Evolutionary conservation across 768 basidiomycete species (phyloP), one percentile per base, ranked within the genome.

Genomic region (Neoboletus subvelutipes): DNA sequence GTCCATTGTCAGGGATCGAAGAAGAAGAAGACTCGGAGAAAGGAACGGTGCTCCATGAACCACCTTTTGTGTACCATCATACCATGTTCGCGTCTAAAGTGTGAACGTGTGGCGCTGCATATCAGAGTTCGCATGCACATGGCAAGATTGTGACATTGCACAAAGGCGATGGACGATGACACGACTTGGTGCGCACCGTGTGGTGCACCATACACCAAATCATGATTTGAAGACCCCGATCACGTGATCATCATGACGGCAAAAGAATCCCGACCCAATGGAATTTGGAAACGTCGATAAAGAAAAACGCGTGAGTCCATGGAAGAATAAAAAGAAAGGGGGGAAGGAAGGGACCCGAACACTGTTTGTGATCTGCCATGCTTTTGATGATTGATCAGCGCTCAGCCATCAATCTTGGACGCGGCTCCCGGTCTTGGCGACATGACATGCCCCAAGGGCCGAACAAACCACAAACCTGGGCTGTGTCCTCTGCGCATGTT

Each of bases 401-500:
- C 40, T 41, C n/a, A 22, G 31, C 9, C n/a, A 13, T 39, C 20
- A 29, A 28, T n/a, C 47, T 22, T 5, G 40, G 40, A 37, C 10
- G n/a, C n/a, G 36, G 28, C 4, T 17, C 18, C 28, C 50, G 40
- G 39, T 22, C 52, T 31, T 40, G 39, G 34, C 34, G 15, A 17
- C 11, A 7, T 17, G 34, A 13, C 15, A 36, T 18, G 18, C 18
- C 0, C 7, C 33, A 34, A 40, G n/a, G 39, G 39, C 39, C 39
- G 29, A 58, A 20, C 9, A 3, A 17, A 24, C 15, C 22, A 20
- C 9, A 3, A 17, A 24, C 15, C 22, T 41, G 20, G 60, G 60
- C 55, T 61, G 46, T 61, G 54, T 62, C 48, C 48, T 37, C n/a
- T 43, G 10, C 4, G 40, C 12, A 5, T 22, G 13, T 10, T 58